phyloP scores from a whole-genome alignment of 2,329 filamentous ascomycete genomes.

The Alternaria atra region DNA sequence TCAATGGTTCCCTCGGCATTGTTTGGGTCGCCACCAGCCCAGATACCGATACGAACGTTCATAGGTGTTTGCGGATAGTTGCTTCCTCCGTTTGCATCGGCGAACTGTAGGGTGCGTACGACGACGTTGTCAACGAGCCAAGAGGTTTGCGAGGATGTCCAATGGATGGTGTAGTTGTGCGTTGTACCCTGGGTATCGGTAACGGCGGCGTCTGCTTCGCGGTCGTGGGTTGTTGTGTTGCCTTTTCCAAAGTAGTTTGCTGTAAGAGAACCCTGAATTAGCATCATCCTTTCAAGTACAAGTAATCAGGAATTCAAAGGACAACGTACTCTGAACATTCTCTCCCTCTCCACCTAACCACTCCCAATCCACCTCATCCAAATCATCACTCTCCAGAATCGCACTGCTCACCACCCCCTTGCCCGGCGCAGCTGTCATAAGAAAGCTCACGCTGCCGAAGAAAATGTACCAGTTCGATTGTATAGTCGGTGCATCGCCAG shows the following conservation, averaged over 20 bases:
- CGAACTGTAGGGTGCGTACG: constrained; percentile 67
- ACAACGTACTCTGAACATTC: constrained; percentile 72
- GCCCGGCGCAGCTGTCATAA: constrained; percentile 76
- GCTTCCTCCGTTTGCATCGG: constrained; percentile 61
- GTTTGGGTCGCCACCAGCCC: constrained; percentile 56
- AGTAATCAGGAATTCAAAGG: background rate
- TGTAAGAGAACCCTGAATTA: background rate
- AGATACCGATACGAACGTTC: constrained; percentile 58
- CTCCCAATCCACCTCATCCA: constrained; percentile 88
- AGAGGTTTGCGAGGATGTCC: constrained; percentile 70
- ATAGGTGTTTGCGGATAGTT: constrained; percentile 80
- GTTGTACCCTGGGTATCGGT: constrained; percentile 60
- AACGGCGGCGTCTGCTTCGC: constrained; percentile 67
- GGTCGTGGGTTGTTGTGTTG: constrained; percentile 70
- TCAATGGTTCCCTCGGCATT: constrained; percentile 64
- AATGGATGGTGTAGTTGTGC: constrained; percentile 74
- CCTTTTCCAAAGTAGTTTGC: constrained; percentile 12
- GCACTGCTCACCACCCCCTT: constrained; percentile 79
- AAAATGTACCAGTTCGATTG: constrained; percentile 84
- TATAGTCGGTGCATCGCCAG: constrained; percentile 67
- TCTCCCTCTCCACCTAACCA: constrained; percentile 72
- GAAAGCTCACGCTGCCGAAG: constrained; percentile 78
- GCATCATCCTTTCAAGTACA: background rate
- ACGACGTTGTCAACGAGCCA: constrained; percentile 74
- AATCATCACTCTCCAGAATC: constrained; percentile 80